These are phyloP conservation scores for Barnettozyma salicaria DNA, from an alignment of 805 yeast species.

Conservation along the genomic window DNA sequence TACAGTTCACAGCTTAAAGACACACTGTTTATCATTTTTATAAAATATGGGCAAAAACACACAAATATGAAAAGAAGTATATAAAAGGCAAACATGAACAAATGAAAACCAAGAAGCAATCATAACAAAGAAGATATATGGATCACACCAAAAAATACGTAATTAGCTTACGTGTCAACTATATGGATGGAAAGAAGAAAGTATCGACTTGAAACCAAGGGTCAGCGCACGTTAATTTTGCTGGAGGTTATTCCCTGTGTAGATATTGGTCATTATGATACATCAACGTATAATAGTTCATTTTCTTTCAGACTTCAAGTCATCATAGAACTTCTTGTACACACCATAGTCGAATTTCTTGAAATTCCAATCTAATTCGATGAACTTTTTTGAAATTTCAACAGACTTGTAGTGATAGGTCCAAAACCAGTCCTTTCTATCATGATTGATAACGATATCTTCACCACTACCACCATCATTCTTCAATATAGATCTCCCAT, in stretches of 20 bases:
- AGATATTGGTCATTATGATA: not conserved
- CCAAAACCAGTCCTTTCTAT: conserved; percentile 38
- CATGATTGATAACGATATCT: conserved; percentile 32
- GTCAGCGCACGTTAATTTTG: too few relatives aligned
- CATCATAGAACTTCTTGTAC: conserved; percentile 34
- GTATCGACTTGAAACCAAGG: too few relatives aligned
- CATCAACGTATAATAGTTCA: not conserved
- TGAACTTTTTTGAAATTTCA: conserved; percentile 54
- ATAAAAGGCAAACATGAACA: too few relatives aligned
- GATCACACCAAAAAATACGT: too few relatives aligned
- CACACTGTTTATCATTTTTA: too few relatives aligned
- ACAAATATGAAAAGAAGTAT: too few relatives aligned
- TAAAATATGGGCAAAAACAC: too few relatives aligned
- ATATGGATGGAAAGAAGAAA: too few relatives aligned
- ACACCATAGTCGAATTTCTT: conserved; percentile 47
- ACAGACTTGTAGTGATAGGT: conserved; percentile 49
- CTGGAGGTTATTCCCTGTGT: not conserved
- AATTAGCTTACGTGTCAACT: too few relatives aligned
- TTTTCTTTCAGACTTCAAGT: conserved; percentile 18
- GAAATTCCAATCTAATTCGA: conserved; percentile 58
- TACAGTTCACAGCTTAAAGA: not conserved
- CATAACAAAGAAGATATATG: too few relatives aligned
- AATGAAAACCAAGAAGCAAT: too few relatives aligned
- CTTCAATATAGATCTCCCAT: conserved; percentile 8
- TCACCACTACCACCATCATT: conserved; percentile 9